Evolutionary conservation across 1,139 yeast species (phyloP).

Genomic region (Diutina mesorugosa): DNA sequence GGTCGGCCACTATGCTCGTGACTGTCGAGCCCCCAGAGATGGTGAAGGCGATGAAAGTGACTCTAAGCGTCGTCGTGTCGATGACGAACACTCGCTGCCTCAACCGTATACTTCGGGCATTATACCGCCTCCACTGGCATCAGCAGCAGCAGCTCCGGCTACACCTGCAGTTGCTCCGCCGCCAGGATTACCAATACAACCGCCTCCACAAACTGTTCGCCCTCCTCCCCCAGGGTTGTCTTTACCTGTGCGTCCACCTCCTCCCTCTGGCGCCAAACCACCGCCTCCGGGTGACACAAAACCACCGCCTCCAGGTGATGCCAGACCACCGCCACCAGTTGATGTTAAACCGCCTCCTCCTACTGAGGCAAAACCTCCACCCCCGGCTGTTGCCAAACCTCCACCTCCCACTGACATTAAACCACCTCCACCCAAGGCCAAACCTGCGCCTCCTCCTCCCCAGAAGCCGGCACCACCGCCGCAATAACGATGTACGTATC

Average conservation of each 20-base stretch:
- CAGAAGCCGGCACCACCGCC: slow-evolving; percentile 3
- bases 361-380: slow-evolving; percentile 3
- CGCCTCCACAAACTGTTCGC: neutral
- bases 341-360: slow-evolving; percentile 2
- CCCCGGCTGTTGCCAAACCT: slow-evolving; percentile 4
- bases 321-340: neutral
- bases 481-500: neutral
- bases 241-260: slow-evolving; percentile 3
- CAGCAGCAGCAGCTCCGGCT: neutral
- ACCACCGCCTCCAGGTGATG: neutral
- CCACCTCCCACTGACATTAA: slow-evolving; percentile 6
- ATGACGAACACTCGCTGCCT: slow-evolving; percentile 1
- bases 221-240: slow-evolving; percentile 12
- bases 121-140: neutral
- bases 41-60: neutral
- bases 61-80: neutral
- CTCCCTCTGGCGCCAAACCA: slow-evolving; percentile 4
- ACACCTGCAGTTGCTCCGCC: neutral
- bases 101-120: slow-evolving; percentile 12
- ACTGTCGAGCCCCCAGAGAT: slow-evolving; percentile 42
- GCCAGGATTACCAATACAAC: neutral
- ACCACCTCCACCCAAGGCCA: slow-evolving; percentile 4
- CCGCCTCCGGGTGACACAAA: slow-evolving; percentile 3
- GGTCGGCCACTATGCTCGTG: slow-evolving; percentile 79
- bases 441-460: neutral